Evolutionary conservation across 495 filamentous ascomycete genomes (phyloP).

Genomic region (Neurospora cerealis): DNA sequence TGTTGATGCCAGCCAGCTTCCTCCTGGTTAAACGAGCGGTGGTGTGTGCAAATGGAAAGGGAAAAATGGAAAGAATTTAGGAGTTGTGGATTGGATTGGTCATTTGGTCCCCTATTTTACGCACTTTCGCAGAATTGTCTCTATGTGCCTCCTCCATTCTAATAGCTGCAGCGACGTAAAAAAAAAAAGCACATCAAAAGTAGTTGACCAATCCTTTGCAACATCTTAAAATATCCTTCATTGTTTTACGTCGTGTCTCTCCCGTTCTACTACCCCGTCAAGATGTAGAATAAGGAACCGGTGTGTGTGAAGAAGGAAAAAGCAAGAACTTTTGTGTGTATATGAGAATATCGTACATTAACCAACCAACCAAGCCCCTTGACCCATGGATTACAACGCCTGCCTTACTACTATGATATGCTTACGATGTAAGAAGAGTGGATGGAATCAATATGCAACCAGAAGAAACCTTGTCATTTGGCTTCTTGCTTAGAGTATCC

Average conservation of each 20-base stretch:
- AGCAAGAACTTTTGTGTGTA: not conserved
- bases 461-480: conserved; percentile 2
- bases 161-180: not conserved
- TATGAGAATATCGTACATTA: not conserved
- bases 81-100: conserved; percentile 1
- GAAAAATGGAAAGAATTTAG: not conserved
- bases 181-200: not conserved
- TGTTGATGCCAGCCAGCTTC: conserved; percentile 85
- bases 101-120: conserved; percentile 1
- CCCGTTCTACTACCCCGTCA: not conserved
- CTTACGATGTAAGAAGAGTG: not conserved
- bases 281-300: not conserved
- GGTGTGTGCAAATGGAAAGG: conserved; percentile 2
- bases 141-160: not conserved
- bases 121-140: not conserved
- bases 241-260: conserved; percentile 1
- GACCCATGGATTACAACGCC: not conserved
- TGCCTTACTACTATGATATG: not conserved
- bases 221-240: not conserved
- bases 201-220: not conserved
- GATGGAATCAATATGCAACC: not conserved
- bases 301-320: not conserved
- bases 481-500: conserved; percentile 27
- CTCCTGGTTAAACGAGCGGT: conserved; percentile 61
- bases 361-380: not conserved